Percentiles rank a stretch among this genome's conserved stretches.
phyloP scores from a whole-genome alignment of 1,284 basidiomycete genomes.

The Boletus mariae region DNA sequence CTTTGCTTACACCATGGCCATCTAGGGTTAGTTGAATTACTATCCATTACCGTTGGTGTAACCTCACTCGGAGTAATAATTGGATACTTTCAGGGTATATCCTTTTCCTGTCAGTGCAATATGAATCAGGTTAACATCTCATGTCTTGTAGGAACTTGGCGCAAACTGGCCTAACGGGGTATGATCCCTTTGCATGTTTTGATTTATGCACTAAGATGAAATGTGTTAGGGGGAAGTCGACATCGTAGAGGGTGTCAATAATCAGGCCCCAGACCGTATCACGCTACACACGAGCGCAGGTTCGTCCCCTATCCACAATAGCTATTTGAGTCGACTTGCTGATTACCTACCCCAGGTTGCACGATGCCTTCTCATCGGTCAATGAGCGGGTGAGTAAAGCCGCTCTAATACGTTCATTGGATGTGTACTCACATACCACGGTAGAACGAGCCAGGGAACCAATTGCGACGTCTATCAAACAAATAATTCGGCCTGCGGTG shows the following conservation, averaged over 20 bases:
- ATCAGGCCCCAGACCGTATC: constrained; percentile 48
- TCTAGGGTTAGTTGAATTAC: constrained; percentile 19
- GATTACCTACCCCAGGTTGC: constrained; percentile 42
- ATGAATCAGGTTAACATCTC: background rate
- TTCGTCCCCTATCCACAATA: constrained; percentile 5
- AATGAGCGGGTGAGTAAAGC: constrained; percentile 46
- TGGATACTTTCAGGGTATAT: constrained; percentile 12
- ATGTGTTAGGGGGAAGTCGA: constrained; percentile 51
- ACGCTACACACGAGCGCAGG: constrained; percentile 60
- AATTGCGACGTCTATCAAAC: constrained; percentile 58
- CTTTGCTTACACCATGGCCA: background rate
- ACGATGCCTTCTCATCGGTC: constrained; percentile 51
- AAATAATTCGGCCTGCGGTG: constrained; percentile 65
- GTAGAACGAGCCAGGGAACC: constrained; percentile 38
- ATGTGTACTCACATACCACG: background rate
- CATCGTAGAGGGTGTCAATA: constrained; percentile 68
- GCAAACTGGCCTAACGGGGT: constrained; percentile 25
- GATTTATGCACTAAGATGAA: background rate
- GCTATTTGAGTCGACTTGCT: background rate
- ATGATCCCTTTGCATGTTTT: background rate
- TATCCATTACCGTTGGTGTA: background rate
- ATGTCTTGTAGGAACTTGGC: constrained; percentile 21
- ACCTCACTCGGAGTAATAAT: constrained; percentile 4
- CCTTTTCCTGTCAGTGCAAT: background rate
- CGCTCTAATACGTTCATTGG: background rate